phyloP scores from a whole-genome alignment of 768 basidiomycete genomes.

The Lentinus tigrinus region DNA sequence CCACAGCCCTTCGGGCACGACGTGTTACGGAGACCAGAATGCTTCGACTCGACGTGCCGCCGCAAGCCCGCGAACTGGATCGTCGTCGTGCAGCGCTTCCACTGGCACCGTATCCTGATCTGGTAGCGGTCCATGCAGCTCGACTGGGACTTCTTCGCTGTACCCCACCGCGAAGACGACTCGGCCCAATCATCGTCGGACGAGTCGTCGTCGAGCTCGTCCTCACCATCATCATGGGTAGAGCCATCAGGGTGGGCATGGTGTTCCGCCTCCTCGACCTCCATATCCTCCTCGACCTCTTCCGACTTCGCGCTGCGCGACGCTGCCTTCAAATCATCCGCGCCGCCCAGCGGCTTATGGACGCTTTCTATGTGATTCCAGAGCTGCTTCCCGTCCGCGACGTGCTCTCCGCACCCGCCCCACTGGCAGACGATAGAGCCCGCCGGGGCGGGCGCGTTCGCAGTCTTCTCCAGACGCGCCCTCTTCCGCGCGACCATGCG shows the following conservation, averaged over 20 bases:
- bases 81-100: neutral
- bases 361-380: slow-evolving; percentile 1
- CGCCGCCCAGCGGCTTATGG: neutral
- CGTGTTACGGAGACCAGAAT: neutral
- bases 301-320: neutral
- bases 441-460: neutral
- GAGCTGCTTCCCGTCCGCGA: neutral
- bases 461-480: neutral
- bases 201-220: neutral
- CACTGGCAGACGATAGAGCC: neutral
- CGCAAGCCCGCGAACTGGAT: slow-evolving; percentile 4
- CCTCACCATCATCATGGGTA: neutral
- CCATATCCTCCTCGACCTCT: neutral
- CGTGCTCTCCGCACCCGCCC: neutral
- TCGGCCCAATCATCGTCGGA: too few relatives aligned
- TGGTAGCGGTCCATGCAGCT: neutral
- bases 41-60: slow-evolving; percentile 10
- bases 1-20: slow-evolving; percentile 6
- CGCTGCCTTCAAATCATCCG: neutral
- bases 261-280: neutral
- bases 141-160: neutral
- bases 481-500: neutral
- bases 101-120: slow-evolving; percentile 1
- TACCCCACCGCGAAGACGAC: neutral
- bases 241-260: too few relatives aligned